A percentile compares a stretch with the other conserved stretches of the same genome.
Conservation (phyloP, 306 rosid species). For the Alnus rubra region DNA sequence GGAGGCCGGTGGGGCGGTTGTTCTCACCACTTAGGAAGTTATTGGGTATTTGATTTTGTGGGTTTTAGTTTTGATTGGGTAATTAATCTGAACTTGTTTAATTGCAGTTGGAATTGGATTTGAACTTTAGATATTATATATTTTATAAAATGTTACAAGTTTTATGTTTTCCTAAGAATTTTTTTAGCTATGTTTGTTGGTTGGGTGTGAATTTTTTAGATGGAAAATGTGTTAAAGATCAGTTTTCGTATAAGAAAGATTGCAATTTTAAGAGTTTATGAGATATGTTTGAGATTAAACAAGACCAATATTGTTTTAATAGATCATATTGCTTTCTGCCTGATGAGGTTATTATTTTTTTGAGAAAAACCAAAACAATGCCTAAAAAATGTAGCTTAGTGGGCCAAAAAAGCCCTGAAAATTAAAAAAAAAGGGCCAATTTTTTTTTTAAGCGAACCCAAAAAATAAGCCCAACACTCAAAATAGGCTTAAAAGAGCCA, state of each 20-base stretch:
- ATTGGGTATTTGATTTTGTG: background rate
- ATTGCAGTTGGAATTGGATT: conserved; percentile 10
- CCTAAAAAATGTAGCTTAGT: too few relatives aligned
- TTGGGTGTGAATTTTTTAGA: background rate
- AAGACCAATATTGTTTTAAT: background rate
- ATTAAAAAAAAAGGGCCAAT: too few relatives aligned
- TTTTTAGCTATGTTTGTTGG: background rate
- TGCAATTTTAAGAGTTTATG: background rate
- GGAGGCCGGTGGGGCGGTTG: conserved; percentile 76
- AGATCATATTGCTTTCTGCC: background rate
- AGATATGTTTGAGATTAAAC: background rate
- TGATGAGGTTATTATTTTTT: too few relatives aligned
- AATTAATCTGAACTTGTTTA: conserved; percentile 15
- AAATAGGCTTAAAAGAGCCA: too few relatives aligned
- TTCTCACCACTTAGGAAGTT: conserved; percentile 57
- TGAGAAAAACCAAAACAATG: too few relatives aligned
- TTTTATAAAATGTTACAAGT: conserved; percentile 6
- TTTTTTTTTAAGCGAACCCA: too few relatives aligned
- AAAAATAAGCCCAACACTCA: too few relatives aligned
- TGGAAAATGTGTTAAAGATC: background rate
- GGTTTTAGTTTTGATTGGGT: background rate
- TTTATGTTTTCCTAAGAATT: background rate
- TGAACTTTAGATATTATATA: background rate
- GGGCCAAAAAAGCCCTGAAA: too few relatives aligned
- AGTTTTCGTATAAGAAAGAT: background rate